Base-by-base conservation (phyloP, 2,329 filamentous ascomycete genomes). In the Rutstroemia sp. region DNA sequence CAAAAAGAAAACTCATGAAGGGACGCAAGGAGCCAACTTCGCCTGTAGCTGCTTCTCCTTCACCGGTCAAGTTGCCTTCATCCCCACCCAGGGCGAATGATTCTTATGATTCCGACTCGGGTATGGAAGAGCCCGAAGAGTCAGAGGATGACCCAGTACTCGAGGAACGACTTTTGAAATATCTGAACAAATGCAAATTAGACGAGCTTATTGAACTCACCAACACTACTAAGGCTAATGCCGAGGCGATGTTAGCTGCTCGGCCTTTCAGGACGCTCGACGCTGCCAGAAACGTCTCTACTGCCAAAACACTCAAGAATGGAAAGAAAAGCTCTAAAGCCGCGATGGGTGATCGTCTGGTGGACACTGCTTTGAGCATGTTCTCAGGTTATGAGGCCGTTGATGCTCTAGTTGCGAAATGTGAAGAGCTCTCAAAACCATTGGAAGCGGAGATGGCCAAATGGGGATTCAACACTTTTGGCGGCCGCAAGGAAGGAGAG, bases 171-270 rank as follows among this genome's bases (percentile, higher is more conserved):
- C 81, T 96, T 6, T 75, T 97, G 27, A 79, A 84, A 7, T 95
- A 91, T 66, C 85, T 99, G 71, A 97, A 97, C 67, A 83, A 78
- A 0, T 94, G 89, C 69, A 82, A 83, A 5, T 74, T 82, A 9
- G 80, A 86, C 38, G 89, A 92, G 57, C 80, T 99, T 44, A 82
- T 87, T 1, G 92, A 95, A 63, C 85, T 96, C 59, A 90, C 90
- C 0, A 85, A 85, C 34, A 83, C 88, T 58, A 85, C 87, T 38
- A 80, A 87, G 62, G 81, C 85, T 5, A 78, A 85, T 48, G 85
- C 92, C 1, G 78, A 85, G 45, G 72, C 82, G 14, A 79, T 97
- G 55, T 74, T 95, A 10, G 80, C 82, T 1, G 79, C 88, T 59
- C 84, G 90, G 9, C 92, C 92, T 0, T 97, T 95, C 69, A 70